phyloP scores from a whole-genome alignment of 345 rosid genomes.

The Corymbia maculata region DNA sequence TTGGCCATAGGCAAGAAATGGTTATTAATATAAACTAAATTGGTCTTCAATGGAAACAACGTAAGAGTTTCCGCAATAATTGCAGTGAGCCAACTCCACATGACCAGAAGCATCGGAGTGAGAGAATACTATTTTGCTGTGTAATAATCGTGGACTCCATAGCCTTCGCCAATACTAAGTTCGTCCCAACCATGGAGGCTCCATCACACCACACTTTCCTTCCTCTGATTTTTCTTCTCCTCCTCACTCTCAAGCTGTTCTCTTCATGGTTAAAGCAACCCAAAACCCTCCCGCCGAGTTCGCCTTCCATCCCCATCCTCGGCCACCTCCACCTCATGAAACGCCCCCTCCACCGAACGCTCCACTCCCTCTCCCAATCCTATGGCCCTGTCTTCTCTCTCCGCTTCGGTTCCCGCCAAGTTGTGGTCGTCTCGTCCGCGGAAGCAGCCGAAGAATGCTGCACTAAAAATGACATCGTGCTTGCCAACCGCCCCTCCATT shows the following conservation, averaged over 20 bases:
- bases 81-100: no score
- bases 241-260: not conserved
- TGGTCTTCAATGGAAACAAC: conserved; percentile 3
- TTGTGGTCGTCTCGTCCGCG: conserved; percentile 1
- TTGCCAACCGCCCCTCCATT: conserved; percentile 8
- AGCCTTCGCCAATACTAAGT: not conserved
- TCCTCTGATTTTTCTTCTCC: not conserved
- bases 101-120: no score
- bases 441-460: conserved; percentile 6
- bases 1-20: no score
- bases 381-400: no score
- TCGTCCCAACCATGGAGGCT: not conserved
- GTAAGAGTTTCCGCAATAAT: no score
- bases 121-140: not conserved
- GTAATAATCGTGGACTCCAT: not conserved
- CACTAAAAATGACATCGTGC: not conserved
- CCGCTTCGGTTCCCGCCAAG: not conserved
- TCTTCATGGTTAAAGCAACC: not conserved
- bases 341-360: not conserved
- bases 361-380: no score
- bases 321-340: conserved; percentile 9
- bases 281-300: not conserved
- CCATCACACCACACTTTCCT: not conserved
- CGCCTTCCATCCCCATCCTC: conserved; percentile 8
- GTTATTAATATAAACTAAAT: no score